These are phyloP conservation scores for Saccharomycopsis microspora DNA, from an alignment of 805 yeast genomes.

Conservation along the genomic window DNA sequence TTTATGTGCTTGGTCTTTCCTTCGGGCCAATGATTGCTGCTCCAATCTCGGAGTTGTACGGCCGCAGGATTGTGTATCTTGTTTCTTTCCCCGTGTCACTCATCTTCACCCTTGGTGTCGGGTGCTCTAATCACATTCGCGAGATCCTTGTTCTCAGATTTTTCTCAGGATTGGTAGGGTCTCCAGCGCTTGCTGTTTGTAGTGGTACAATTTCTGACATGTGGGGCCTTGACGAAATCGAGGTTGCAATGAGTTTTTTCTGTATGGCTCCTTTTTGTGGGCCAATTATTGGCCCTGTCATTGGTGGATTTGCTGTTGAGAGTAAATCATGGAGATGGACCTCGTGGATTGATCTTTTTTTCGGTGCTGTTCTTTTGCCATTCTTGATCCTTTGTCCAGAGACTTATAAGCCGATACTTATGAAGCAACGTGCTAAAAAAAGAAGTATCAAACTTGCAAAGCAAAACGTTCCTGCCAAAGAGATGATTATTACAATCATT, in stretches of 20 bases:
- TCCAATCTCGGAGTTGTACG: slow-evolving; percentile 60
- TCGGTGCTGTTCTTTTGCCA: slow-evolving; percentile 42
- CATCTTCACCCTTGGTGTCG: slow-evolving; percentile 68
- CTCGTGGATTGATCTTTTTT: slow-evolving; percentile 60
- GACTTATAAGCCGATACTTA: slow-evolving; percentile 59
- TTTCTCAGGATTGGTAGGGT: slow-evolving; percentile 63
- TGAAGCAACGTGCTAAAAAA: slow-evolving; percentile 46
- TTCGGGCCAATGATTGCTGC: slow-evolving; percentile 63
- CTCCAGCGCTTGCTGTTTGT: slow-evolving; percentile 76
- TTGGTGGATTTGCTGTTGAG: slow-evolving; percentile 62
- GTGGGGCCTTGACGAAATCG: slow-evolving; percentile 55
- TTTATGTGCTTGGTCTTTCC: slow-evolving; percentile 62
- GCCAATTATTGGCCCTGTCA: slow-evolving; percentile 66
- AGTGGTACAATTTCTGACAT: slow-evolving; percentile 78
- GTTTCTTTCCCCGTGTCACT: slow-evolving; percentile 52
- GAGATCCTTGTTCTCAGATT: slow-evolving; percentile 58
- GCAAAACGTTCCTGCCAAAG: not conserved
- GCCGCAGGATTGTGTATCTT: slow-evolving; percentile 52
- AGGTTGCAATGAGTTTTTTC: slow-evolving; percentile 68
- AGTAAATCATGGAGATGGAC: slow-evolving; percentile 45
- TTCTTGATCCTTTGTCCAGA: slow-evolving; percentile 45
- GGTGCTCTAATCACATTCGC: slow-evolving; percentile 48
- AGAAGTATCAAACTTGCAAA: slow-evolving; percentile 41
- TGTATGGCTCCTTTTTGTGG: slow-evolving; percentile 75
- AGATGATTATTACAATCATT: slow-evolving; percentile 23